Evolutionary conservation across 75 land plant genomes (phyloP).

Genomic region (Adiantum capillusveneris): DNA sequence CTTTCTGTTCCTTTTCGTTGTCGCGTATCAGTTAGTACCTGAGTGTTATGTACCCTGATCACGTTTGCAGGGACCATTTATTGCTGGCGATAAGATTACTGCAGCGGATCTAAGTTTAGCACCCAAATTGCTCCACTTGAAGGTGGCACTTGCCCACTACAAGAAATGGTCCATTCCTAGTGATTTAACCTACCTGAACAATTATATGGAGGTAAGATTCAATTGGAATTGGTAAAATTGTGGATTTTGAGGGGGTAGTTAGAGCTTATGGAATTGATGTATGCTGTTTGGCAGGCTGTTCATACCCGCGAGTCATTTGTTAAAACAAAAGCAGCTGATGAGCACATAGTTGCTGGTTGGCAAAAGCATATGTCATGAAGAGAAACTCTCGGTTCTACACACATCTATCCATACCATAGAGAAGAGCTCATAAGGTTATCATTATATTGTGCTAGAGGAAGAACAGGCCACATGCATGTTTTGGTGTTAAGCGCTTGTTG

Average conservation of each 20-base stretch:
- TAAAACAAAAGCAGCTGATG: constrained; percentile 25
- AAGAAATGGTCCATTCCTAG: constrained; percentile 92
- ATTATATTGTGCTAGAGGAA: too few relatives aligned
- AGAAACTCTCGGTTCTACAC: too few relatives aligned
- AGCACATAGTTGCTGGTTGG: constrained; percentile 21
- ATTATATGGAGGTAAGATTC: constrained; percentile 64
- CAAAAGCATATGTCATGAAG: background rate
- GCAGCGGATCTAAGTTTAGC: constrained; percentile 78
- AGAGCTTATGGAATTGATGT: too few relatives aligned
- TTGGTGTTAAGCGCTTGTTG: too few relatives aligned
- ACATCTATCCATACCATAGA: too few relatives aligned
- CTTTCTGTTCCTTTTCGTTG: background rate
- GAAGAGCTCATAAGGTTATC: too few relatives aligned
- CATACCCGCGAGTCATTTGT: constrained; percentile 22
- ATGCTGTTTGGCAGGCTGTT: background rate
- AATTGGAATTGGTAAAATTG: too few relatives aligned
- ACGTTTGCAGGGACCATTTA: constrained; percentile 82
- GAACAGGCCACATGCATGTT: too few relatives aligned
- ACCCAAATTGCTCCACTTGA: constrained; percentile 88
- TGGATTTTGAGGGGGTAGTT: too few relatives aligned
- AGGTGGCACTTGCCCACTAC: constrained; percentile 79
- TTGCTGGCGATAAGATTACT: constrained; percentile 70
- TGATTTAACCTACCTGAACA: constrained; percentile 45
- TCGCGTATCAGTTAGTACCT: background rate
- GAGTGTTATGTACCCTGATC: background rate